Evolutionary conservation across 139 green algal species (phyloP).

Genomic region (Micractinium conductrix): DNA sequence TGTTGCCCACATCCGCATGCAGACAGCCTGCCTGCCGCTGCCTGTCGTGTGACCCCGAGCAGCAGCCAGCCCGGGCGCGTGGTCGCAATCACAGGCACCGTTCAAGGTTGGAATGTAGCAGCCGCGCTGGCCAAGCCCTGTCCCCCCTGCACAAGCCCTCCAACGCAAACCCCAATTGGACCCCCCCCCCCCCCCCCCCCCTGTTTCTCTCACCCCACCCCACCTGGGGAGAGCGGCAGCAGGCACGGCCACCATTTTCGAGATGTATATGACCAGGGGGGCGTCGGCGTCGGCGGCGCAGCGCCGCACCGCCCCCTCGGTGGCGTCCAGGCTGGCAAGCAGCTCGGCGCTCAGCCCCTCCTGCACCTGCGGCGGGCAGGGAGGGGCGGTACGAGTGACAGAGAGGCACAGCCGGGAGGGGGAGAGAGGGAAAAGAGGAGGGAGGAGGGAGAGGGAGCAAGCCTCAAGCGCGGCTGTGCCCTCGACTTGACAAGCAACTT

Average conservation of each 20-base stretch:
- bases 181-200: too few relatives aligned
- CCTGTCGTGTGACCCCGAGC: too few relatives aligned
- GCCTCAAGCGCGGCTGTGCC: too few relatives aligned
- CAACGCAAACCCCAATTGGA: too few relatives aligned
- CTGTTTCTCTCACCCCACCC: too few relatives aligned
- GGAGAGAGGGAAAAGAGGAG: background rate
- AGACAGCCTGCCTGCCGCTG: too few relatives aligned
- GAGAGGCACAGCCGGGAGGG: background rate
- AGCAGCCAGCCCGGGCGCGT: too few relatives aligned
- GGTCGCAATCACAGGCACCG: too few relatives aligned
- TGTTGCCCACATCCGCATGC: too few relatives aligned
- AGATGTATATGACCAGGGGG: conserved; percentile 89
- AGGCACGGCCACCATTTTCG: conserved; percentile 94
- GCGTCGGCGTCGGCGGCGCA: conserved; percentile 55
- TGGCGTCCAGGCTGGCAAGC: conserved; percentile 22
- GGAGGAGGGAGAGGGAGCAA: background rate
- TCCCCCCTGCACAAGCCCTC: too few relatives aligned
- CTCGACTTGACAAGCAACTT: background rate
- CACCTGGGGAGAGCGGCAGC: conserved; percentile 60
- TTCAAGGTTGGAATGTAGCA: too few relatives aligned
- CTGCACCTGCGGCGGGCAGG: background rate
- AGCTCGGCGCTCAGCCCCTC: conserved; percentile 4
- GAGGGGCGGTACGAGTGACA: background rate
- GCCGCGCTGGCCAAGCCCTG: too few relatives aligned
- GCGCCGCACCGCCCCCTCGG: conserved; percentile 36